These are phyloP conservation scores for Ceriops tagal DNA, from an alignment of 345 rosid genomes.

Conservation along the genomic window DNA sequence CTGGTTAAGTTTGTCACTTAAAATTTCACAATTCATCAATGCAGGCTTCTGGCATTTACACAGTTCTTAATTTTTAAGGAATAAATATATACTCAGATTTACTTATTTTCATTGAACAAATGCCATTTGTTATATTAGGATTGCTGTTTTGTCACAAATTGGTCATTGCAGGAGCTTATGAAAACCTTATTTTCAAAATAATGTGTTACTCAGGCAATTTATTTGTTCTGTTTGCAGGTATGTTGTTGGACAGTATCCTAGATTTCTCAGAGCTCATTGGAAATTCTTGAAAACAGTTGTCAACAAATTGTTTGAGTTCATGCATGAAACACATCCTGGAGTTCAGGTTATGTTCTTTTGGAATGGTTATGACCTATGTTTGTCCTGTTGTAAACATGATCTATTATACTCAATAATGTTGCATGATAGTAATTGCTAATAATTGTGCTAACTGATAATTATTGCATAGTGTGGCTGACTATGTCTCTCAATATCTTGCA, in stretches of 20 bases:
- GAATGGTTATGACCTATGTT: neutral
- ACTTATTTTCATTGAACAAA: no score
- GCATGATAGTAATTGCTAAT: neutral
- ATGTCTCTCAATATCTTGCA: constrained; percentile 29
- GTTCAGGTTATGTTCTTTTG: constrained; percentile 64
- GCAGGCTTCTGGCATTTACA: neutral
- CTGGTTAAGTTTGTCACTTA: neutral
- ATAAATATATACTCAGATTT: no score
- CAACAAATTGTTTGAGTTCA: constrained; percentile 94
- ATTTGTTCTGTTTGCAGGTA: constrained; percentile 58
- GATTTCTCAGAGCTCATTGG: constrained; percentile 99
- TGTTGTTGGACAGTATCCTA: constrained; percentile 98
- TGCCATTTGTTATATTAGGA: no score
- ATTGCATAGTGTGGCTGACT: neutral
- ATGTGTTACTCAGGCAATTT: no score
- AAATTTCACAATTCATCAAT: neutral
- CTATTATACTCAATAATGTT: neutral
- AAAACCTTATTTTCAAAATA: no score
- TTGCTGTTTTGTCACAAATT: no score
- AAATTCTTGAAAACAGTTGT: constrained; percentile 98
- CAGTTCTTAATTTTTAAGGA: neutral
- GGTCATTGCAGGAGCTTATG: no score
- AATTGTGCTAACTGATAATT: neutral
- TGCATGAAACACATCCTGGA: constrained; percentile 99
- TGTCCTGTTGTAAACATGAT: neutral